Percentiles rank a stretch among this genome's conserved stretches.
Conservation (phyloP, 495 filamentous ascomycete genomes). For the Penicillium ucsense region DNA sequence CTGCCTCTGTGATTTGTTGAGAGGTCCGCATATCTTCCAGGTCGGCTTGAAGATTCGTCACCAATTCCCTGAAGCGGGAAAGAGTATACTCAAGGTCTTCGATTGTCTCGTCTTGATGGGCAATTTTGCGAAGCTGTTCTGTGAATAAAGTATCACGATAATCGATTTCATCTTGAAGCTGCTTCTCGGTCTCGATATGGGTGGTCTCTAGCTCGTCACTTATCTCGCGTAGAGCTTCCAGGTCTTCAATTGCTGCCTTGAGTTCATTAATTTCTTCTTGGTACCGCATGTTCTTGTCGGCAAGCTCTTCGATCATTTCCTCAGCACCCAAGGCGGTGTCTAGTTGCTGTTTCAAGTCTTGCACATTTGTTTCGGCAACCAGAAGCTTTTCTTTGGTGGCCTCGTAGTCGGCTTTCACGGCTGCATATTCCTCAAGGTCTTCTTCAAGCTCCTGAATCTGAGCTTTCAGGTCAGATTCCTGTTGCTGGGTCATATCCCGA, state of each 20-base stretch:
- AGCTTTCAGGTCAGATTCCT: conserved; percentile 66
- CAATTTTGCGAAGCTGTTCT: conserved; percentile 57
- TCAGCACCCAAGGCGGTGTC: conserved; percentile 81
- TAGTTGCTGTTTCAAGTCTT: conserved; percentile 83
- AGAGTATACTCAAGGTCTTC: conserved; percentile 87
- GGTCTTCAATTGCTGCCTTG: conserved; percentile 67
- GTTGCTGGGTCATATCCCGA: conserved; percentile 76
- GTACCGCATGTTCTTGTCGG: conserved; percentile 72
- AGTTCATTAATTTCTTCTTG: conserved; percentile 77
- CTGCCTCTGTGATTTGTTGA: conserved; percentile 82
- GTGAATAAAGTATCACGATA: conserved; percentile 65
- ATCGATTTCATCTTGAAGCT: conserved; percentile 88
- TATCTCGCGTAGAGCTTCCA: conserved; percentile 80
- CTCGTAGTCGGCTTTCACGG: conserved; percentile 61
- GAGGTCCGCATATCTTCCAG: conserved; percentile 86
- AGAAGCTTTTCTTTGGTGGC: conserved; percentile 60
- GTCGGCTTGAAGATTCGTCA: conserved; percentile 75
- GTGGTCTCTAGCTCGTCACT: conserved; percentile 92
- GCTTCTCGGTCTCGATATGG: conserved; percentile 83
- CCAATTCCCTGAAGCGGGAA: conserved; percentile 76
- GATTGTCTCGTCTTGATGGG: conserved; percentile 60
- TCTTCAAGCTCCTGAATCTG: conserved; percentile 71
- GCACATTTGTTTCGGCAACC: conserved; percentile 63
- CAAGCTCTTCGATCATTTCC: conserved; percentile 86
- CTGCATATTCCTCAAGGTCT: conserved; percentile 63